Evolutionary conservation across 441 rosid species (phyloP).

Genomic region (Caryocar brasiliense): DNA sequence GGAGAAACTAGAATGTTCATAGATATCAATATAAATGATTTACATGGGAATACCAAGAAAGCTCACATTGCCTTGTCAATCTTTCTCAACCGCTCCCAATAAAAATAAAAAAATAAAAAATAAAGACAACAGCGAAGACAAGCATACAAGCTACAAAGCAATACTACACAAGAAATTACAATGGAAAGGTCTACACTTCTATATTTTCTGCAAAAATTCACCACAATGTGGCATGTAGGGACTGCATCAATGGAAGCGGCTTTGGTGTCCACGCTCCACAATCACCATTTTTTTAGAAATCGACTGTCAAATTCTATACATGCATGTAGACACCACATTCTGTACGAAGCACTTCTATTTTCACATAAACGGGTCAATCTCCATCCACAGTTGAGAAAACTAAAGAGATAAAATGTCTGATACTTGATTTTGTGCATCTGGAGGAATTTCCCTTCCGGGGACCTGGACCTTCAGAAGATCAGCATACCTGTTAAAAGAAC

Average conservation of each 20-base stretch:
- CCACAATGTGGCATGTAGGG: background rate
- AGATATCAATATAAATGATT: background rate
- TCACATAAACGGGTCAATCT: background rate
- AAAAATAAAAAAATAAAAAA: constrained; percentile 11
- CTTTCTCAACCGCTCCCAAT: background rate
- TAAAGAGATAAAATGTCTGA: constrained; percentile 46
- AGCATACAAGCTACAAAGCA: background rate
- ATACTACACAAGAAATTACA: no score
- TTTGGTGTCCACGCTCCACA: background rate
- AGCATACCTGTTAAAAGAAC: constrained; percentile 36
- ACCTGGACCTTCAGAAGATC: constrained; percentile 61
- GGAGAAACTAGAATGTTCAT: background rate
- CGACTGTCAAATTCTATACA: constrained; percentile 7
- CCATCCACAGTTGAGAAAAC: background rate
- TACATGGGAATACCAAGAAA: no score
- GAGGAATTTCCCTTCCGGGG: constrained; percentile 77
- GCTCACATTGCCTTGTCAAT: no score
- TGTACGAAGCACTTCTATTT: background rate
- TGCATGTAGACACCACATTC: background rate
- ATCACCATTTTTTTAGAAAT: background rate
- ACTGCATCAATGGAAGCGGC: constrained; percentile 2
- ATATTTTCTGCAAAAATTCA: constrained; percentile 11
- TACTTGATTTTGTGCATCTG: constrained; percentile 56
- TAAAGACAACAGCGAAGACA: constrained; percentile 10
- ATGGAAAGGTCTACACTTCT: background rate